Percentiles rank a stretch among this genome's conserved stretches.
These are phyloP conservation scores for Boletus subparvulus DNA, from an alignment of 768 basidiomycete genomes.

Conservation along the genomic window DNA sequence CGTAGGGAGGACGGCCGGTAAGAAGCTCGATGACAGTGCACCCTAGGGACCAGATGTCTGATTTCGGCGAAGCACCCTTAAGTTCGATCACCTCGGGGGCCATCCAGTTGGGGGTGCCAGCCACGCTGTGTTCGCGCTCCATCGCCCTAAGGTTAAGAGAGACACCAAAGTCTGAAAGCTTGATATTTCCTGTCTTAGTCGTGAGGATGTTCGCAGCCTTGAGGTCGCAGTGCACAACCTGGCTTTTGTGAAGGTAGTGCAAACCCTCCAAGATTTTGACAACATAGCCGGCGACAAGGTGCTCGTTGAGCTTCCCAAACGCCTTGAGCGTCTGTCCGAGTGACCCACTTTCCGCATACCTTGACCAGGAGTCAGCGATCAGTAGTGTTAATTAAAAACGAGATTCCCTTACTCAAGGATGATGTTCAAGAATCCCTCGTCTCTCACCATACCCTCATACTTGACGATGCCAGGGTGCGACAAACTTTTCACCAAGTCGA, in stretches of 20 bases:
- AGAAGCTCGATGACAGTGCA: constrained; percentile 94
- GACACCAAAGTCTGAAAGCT: constrained; percentile 96
- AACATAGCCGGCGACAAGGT: constrained; percentile 87
- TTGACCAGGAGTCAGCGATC: constrained; percentile 34
- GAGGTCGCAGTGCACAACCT: constrained; percentile 96
- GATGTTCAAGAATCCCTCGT: constrained; percentile 86
- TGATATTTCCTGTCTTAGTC: constrained; percentile 96
- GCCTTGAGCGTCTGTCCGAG: constrained; percentile 90
- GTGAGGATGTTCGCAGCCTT: constrained; percentile 99
- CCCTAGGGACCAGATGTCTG: constrained; percentile 94
- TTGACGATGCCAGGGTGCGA: constrained; percentile 96
- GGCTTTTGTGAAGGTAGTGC: constrained; percentile 84
- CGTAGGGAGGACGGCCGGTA: constrained; percentile 90
- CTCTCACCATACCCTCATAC: constrained; percentile 94
- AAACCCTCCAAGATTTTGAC: constrained; percentile 96
- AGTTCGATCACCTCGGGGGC: constrained; percentile 97
- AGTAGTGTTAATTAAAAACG: background rate
- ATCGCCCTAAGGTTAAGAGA: constrained; percentile 93
- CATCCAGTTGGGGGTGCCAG: constrained; percentile 99
- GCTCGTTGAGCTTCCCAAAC: constrained; percentile 92
- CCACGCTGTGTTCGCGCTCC: constrained; percentile 81
- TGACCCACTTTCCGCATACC: constrained; percentile 96
- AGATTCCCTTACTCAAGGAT: constrained; percentile 76
- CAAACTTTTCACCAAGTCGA: constrained; percentile 86
- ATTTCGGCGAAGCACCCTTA: constrained; percentile 88